Evolutionary conservation across 139 green algal species (phyloP), one percentile per base, ranked within the genome.

Genomic region (Chlamydomonas sp.): DNA sequence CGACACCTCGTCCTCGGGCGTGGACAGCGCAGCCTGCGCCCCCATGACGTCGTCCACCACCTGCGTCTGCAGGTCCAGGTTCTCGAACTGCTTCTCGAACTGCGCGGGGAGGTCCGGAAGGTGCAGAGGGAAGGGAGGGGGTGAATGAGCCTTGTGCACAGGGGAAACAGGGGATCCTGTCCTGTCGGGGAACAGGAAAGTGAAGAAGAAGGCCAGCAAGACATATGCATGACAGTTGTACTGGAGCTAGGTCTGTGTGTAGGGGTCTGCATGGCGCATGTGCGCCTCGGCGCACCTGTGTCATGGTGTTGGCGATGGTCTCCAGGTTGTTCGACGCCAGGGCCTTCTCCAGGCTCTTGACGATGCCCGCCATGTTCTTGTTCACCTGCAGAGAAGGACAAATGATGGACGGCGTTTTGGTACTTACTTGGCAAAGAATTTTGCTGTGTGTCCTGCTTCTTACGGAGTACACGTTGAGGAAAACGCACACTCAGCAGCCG

Each of bases 61-160:
- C 78, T 96, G 89, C 5, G 94, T 96, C 91, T 98, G 96, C 84
- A 99, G 95, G 88, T 99, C 97, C 83, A 99, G 94, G 91, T 98
- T 96, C 90, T 99, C 96, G 92, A 99, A 99, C 92, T 99, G 96
- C 86, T 91, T 92, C 92, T 99, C 98, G 89, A 99, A 99, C 89
- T 96, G 88, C 73, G 31, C 31, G 58, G 68, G 49, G 7, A 14
- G 78, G 78, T 1, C 63, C 4, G 63, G 5, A 3, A 8, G 3
- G 5, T 16, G 60, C 7, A 58, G 57, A 20, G 57, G 7, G 75
- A 7, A 31, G 75, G 58, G 75, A 64, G 57, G 57, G 6, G 64
- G n/a, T 66, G 12, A 49, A 64, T 57, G 75, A 49, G 31, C 4
- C 31, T 49, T 49, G 31, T 49, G 31, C 31, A 49, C 31, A 49